Evolutionary conservation across 2,329 filamentous ascomycete genomes (phyloP).

Genomic region (Cladosporium oxysporum): DNA sequence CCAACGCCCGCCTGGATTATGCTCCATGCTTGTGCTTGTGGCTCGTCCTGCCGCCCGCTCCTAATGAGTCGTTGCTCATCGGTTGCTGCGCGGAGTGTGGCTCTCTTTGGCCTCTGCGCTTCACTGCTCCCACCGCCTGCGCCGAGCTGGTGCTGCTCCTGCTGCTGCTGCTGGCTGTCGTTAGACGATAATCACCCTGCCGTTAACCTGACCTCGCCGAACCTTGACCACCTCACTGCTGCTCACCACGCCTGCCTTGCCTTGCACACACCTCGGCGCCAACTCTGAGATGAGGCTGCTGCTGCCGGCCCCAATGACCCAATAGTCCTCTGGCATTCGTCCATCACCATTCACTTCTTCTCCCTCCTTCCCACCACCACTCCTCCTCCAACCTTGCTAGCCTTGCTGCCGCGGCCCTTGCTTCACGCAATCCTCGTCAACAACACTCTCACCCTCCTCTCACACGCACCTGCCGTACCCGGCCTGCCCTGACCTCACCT

Average conservation of each 20-base stretch:
- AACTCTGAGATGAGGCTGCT: constrained; percentile 18
- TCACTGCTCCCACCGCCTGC: not conserved
- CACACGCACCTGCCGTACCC: not conserved
- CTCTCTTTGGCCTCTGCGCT: not conserved
- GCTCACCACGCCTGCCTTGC: constrained; percentile 2
- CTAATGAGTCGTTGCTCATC: not conserved
- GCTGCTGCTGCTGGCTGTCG: not conserved
- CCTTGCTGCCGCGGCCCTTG: constrained; percentile 17
- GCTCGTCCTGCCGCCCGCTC: constrained; percentile 6
- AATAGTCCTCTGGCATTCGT: constrained; percentile 7
- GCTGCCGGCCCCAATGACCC: not conserved
- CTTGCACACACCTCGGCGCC: constrained; percentile 15
- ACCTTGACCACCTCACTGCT: constrained; percentile 16
- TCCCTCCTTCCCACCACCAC: constrained; percentile 6
- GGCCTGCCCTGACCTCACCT: constrained; percentile 9
- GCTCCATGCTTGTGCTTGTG: constrained; percentile 11
- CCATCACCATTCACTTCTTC: not conserved
- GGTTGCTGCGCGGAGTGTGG: not conserved
- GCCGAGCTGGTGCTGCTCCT: not conserved
- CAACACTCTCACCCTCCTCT: constrained; percentile 6
- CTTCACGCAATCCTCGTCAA: constrained; percentile 19
- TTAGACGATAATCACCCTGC: constrained; percentile 5
- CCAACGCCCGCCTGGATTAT: constrained; percentile 6
- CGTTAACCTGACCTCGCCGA: constrained; percentile 9
- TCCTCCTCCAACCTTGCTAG: constrained; percentile 1